Evolutionary conservation across 2,329 filamentous ascomycete species (phyloP).

Genomic region (Leptographium galeiforme): DNA sequence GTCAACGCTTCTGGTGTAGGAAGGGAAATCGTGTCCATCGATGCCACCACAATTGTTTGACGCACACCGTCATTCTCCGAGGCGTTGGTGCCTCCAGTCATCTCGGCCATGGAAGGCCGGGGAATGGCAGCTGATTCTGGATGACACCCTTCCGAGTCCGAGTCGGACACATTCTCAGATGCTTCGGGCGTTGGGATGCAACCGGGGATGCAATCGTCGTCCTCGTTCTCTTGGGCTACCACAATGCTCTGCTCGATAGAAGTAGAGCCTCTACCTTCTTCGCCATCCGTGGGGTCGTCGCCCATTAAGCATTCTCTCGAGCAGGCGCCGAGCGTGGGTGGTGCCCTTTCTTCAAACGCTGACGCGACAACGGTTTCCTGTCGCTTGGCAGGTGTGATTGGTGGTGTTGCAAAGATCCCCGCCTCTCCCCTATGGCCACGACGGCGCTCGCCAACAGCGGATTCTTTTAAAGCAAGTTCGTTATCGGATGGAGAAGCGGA

Average conservation of each 20-base stretch:
- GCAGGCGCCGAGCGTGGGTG: constrained; percentile 16
- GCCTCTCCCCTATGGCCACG: constrained; percentile 22
- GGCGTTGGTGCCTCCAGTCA: background rate
- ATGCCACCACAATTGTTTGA: background rate
- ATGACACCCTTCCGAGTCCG: constrained; percentile 1
- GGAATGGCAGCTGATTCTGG: background rate
- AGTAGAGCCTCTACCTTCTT: constrained; percentile 15
- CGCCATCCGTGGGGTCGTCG: background rate
- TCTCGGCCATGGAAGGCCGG: background rate
- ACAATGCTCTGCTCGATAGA: constrained; percentile 17
- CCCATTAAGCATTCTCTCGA: constrained; percentile 26
- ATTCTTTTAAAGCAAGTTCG: background rate
- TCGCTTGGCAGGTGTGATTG: constrained; percentile 40
- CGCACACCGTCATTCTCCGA: background rate
- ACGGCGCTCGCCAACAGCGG: background rate
- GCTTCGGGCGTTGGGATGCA: constrained; percentile 8
- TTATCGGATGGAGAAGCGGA: constrained; percentile 1
- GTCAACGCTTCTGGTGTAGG: constrained; percentile 7
- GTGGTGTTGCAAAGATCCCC: constrained; percentile 36
- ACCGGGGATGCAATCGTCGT: background rate
- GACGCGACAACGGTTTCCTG: constrained; percentile 20
- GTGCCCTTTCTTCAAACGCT: constrained; percentile 14
- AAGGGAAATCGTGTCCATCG: background rate
- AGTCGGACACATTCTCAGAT: background rate
- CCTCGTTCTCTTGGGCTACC: constrained; percentile 18